A percentile compares a stretch with the other conserved stretches of the same genome.
phyloP scores from a whole-genome alignment of 768 basidiomycete genomes.

The Xerocomellus amylosporus region DNA sequence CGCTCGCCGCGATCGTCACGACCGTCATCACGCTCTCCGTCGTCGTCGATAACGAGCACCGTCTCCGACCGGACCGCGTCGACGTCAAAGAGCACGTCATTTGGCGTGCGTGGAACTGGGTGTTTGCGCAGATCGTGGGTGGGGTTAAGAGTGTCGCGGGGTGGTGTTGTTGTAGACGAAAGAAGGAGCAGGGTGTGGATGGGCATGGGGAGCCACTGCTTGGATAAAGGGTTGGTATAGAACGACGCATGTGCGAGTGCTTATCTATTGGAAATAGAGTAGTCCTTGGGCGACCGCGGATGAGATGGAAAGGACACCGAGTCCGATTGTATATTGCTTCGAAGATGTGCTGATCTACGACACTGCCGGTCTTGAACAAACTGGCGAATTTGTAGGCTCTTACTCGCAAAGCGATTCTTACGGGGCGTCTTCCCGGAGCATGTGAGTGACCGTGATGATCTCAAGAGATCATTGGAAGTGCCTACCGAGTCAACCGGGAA shows the following conservation, averaged over 20 bases:
- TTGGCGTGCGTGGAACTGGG: conserved; percentile 36
- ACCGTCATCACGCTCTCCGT: conserved; percentile 58
- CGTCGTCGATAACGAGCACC: conserved; percentile 65
- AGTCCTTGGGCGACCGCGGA: neutral
- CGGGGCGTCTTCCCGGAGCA: no score
- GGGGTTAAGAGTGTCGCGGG: conserved; percentile 2
- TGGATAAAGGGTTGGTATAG: conserved; percentile 3
- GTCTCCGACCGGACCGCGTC: conserved; percentile 63
- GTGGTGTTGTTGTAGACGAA: conserved; percentile 13
- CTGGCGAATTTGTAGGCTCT: no score
- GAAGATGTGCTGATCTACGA: no score
- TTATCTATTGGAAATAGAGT: neutral
- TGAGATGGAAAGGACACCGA: neutral
- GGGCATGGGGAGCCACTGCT: conserved; percentile 10
- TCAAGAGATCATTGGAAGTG: neutral
- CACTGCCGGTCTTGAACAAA: no score
- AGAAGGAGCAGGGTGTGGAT: neutral
- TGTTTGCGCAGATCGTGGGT: conserved; percentile 19
- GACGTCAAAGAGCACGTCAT: conserved; percentile 35
- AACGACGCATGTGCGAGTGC: neutral
- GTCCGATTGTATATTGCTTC: neutral
- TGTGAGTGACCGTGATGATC: neutral
- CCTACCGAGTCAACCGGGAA: no score
- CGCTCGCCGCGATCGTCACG: conserved; percentile 64
- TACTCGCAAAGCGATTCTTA: no score